Evolutionary conservation across 345 rosid species (phyloP).

Genomic region (Luvunga scandens): DNA sequence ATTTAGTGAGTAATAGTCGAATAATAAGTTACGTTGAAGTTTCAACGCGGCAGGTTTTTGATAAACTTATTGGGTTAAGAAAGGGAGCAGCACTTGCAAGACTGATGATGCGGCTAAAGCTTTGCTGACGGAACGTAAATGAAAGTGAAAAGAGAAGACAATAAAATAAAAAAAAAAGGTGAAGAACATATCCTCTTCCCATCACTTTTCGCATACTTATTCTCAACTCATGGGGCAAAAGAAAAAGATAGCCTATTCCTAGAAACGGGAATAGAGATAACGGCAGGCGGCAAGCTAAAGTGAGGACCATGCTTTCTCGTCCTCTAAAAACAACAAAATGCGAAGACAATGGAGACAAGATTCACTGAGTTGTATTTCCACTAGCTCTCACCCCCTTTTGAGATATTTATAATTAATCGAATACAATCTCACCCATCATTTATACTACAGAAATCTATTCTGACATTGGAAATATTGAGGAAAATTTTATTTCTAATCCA

Average conservation of each 20-base stretch:
- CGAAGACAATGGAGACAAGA: slow-evolving; percentile 16
- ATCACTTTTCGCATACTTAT: neutral
- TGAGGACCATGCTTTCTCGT: slow-evolving; percentile 10
- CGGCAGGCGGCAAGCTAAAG: neutral
- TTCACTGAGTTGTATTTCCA: slow-evolving; percentile 36
- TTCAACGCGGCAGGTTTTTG: too few species aligned
- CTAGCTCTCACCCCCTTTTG: neutral
- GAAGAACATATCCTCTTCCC: neutral
- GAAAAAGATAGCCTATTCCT: neutral
- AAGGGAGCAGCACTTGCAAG: too few species aligned
- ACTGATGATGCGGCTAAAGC: neutral
- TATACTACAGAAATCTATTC: too few species aligned
- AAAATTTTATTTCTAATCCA: too few species aligned
- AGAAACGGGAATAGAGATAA: neutral
- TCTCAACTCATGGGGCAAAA: neutral
- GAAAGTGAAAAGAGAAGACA: neutral
- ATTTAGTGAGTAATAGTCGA: neutral
- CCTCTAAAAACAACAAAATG: neutral
- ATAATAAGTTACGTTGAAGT: too few species aligned
- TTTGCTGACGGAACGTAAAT: neutral
- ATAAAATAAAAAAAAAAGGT: too few species aligned
- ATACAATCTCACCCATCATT: too few species aligned
- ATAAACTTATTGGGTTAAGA: too few species aligned
- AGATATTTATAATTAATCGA: too few species aligned
- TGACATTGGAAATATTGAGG: too few species aligned